phyloP scores from a whole-genome alignment of 2,329 filamentous ascomycete genomes.

The Allantophomopsis cytisporea region DNA sequence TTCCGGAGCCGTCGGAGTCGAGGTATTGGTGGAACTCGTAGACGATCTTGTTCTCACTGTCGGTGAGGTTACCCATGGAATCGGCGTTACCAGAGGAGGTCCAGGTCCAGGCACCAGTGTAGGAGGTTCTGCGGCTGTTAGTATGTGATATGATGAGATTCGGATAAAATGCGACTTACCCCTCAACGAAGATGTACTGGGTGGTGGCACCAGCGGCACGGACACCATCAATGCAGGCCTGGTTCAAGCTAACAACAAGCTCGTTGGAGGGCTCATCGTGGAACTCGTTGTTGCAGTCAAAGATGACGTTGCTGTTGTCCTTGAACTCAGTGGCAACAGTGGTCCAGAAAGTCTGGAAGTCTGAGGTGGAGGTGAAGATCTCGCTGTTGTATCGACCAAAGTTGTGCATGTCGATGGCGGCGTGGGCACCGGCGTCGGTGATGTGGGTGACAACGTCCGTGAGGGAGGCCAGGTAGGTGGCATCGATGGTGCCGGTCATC shows the following conservation, averaged over 20 bases:
- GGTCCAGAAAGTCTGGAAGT: constrained; percentile 23
- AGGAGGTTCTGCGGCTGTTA: constrained; percentile 10
- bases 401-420: constrained; percentile 31
- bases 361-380: constrained; percentile 15
- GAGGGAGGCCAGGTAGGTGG: constrained; percentile 25
- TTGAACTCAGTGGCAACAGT: constrained; percentile 20
- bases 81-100: constrained; percentile 24
- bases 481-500: constrained; percentile 27
- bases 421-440: constrained; percentile 24
- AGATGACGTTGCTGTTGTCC: constrained; percentile 19
- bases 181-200: constrained; percentile 42
- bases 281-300: constrained; percentile 28
- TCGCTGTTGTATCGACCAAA: constrained; percentile 28
- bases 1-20: constrained; percentile 36
- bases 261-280: constrained; percentile 22
- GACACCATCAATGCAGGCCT: constrained; percentile 23
- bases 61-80: constrained; percentile 29
- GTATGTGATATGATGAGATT: too few relatives aligned
- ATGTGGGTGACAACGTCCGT: constrained; percentile 26
- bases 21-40: constrained; percentile 49
- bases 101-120: constrained; percentile 32
- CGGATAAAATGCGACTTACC: constrained; percentile 8
- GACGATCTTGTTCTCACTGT: constrained; percentile 34
- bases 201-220: constrained; percentile 22
- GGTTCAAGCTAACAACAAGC: constrained; percentile 24